phyloP scores from a whole-genome alignment of 257 asterid genomes.

The Solanum pennellii region DNA sequence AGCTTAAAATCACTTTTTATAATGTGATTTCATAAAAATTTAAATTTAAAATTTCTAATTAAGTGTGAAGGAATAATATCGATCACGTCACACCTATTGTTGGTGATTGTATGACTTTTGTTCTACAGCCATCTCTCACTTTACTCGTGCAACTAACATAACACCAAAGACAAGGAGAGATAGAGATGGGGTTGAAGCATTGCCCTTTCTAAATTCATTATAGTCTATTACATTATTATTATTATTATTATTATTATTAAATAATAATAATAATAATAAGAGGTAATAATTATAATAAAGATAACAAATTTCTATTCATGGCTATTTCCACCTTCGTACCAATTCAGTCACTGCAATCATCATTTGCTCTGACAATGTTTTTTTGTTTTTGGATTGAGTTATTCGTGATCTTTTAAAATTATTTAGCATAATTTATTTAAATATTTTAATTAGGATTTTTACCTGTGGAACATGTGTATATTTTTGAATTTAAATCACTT shows the following conservation, averaged over 20 bases:
- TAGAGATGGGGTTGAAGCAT: conserved; percentile 12
- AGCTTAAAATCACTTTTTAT: too few relatives aligned
- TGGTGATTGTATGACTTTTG: neutral
- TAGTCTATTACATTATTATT: neutral
- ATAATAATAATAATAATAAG: too few relatives aligned
- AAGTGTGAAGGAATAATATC: neutral
- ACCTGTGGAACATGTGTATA: too few relatives aligned
- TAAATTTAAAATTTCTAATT: neutral
- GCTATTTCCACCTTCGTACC: neutral
- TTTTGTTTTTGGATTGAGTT: too few relatives aligned
- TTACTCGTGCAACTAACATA: conserved; percentile 18
- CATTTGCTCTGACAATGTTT: too few relatives aligned
- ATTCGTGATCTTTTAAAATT: too few relatives aligned
- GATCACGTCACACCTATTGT: neutral
- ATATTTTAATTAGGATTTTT: too few relatives aligned
- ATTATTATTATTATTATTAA: too few relatives aligned
- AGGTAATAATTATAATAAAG: neutral
- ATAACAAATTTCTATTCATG: neutral
- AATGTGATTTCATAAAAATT: rapidly evolving
- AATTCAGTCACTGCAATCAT: neutral
- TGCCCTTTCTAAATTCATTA: conserved; percentile 12
- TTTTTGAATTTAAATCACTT: too few relatives aligned
- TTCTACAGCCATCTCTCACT: neutral
- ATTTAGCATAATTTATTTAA: too few relatives aligned
- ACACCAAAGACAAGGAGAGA: conserved; percentile 10